These are phyloP conservation scores for Dittrichia graveolens DNA, from an alignment of 129 eudicot species.

Conservation along the genomic window DNA sequence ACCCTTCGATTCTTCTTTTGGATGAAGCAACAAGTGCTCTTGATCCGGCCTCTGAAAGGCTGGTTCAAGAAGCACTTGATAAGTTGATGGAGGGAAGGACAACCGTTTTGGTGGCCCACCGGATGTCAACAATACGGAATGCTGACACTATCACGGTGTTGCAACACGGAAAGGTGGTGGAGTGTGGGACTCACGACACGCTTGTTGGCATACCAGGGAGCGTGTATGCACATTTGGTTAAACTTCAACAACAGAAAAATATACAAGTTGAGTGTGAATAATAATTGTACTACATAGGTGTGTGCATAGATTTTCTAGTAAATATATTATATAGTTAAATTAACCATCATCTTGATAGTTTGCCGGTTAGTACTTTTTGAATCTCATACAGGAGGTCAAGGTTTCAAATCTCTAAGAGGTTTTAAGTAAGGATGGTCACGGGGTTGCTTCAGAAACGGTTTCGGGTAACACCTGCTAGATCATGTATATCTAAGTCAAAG, in stretches of 20 bases:
- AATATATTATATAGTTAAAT: not conserved
- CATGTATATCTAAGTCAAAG: too few species aligned
- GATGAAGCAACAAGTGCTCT: conserved; percentile 95
- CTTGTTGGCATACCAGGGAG: conserved; percentile 47
- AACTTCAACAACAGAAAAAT: conserved; percentile 51
- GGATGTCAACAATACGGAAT: conserved; percentile 65
- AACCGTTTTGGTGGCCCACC: conserved; percentile 68
- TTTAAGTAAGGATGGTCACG: too few species aligned
- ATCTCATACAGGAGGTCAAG: too few species aligned
- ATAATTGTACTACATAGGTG: not conserved
- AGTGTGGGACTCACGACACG: conserved; percentile 66
- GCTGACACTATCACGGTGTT: conserved; percentile 71
- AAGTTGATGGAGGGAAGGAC: conserved; percentile 76
- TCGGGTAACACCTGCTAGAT: too few species aligned
- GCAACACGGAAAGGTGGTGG: conserved; percentile 61
- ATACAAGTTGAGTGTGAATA: conserved; percentile 15
- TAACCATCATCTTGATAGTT: not conserved
- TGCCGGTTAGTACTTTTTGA: too few species aligned
- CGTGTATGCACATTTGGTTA: conserved; percentile 57
- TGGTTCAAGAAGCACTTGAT: conserved; percentile 75
- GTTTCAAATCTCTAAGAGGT: too few species aligned
- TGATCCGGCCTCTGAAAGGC: conserved; percentile 62
- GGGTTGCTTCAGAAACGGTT: too few species aligned
- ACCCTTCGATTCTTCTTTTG: conserved; percentile 67
- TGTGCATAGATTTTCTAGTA: conserved; percentile 9